phyloP scores from a whole-genome alignment of 257 asterid genomes.

The Catharanthus roseus region DNA sequence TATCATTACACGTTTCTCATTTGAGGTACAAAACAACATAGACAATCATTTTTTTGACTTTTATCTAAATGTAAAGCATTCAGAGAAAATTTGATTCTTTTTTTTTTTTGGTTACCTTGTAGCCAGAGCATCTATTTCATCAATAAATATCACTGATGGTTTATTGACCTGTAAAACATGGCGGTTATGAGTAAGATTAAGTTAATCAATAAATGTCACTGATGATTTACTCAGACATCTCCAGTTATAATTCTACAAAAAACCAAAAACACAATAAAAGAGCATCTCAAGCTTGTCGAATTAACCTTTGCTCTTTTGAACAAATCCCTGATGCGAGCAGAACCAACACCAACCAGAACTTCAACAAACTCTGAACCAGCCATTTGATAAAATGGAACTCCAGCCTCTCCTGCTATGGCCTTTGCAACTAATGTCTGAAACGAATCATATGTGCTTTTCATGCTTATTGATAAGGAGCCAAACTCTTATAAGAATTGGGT shows the following conservation, averaged over 20 bases:
- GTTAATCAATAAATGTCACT: too few species aligned
- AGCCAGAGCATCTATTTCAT: conserved; percentile 97
- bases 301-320: conserved; percentile 97
- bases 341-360: conserved; percentile 96
- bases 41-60: too few species aligned
- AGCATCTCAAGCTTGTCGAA: neutral
- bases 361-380: conserved; percentile 99
- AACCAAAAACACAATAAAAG: neutral
- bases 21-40: neutral
- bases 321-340: conserved; percentile 97
- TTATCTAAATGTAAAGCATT: neutral
- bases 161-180: conserved; percentile 70
- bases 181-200: conserved; percentile 16
- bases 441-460: conserved; percentile 6
- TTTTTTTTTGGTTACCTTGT: conserved; percentile 47
- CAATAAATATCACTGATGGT: conserved; percentile 96
- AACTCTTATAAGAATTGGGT: neutral
- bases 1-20: neutral
- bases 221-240: neutral
- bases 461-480: neutral
- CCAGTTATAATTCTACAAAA: neutral
- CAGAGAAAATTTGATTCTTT: neutral
- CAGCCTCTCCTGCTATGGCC: conserved; percentile 99
- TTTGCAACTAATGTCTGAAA: conserved; percentile 91
- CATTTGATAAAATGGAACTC: conserved; percentile 99